Conservation (phyloP, 2,329 filamentous ascomycete species). For the Penicillium palitans region DNA sequence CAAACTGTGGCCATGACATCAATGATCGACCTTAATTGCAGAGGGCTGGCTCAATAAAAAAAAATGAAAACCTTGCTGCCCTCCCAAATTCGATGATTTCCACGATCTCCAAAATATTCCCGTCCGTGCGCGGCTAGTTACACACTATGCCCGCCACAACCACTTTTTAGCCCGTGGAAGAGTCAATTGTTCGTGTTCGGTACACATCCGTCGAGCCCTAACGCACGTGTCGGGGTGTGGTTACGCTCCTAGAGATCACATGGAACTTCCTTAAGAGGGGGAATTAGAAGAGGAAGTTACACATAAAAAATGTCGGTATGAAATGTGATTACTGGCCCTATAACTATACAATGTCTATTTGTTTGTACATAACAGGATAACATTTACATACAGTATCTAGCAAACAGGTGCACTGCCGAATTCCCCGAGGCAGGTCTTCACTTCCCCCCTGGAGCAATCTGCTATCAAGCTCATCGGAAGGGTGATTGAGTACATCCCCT, state of each 20-base stretch:
- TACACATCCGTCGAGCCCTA: not conserved
- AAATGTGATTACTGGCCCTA: not conserved
- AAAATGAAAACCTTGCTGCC: not conserved
- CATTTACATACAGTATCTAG: not conserved
- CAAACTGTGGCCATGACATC: not conserved
- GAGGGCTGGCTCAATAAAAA: not conserved
- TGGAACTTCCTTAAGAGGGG: not conserved
- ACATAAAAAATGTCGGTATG: not conserved
- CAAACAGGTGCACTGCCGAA: not conserved
- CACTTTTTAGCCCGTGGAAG: not conserved
- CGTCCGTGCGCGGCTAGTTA: conserved; percentile 19
- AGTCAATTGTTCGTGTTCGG: not conserved
- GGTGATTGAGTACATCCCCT: not conserved
- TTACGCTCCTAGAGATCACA: too few species aligned
- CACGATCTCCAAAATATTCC: not conserved
- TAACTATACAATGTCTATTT: not conserved
- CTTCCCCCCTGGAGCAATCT: too few species aligned
- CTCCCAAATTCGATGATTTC: not conserved
- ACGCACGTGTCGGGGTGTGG: not conserved
- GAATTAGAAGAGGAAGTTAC: not conserved
- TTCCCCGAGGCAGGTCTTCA: not conserved
- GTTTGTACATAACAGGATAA: not conserved
- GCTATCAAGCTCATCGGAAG: not conserved
- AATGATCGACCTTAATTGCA: not conserved
- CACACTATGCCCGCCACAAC: not conserved